Evolutionary conservation across 768 basidiomycete genomes (phyloP).

Genomic region (Piloderma croceum): DNA sequence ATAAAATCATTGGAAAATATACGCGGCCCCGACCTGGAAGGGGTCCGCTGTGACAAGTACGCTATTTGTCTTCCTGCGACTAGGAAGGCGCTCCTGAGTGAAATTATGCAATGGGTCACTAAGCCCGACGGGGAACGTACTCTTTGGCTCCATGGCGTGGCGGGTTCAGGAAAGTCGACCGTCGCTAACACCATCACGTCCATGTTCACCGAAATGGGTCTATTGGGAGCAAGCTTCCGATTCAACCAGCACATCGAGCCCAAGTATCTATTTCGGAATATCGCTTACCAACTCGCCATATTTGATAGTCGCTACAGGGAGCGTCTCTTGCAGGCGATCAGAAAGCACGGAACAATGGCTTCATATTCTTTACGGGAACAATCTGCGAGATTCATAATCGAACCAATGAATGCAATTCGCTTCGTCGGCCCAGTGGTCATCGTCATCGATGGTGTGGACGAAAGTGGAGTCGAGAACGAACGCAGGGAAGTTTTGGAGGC

Average conservation of each 20-base stretch:
- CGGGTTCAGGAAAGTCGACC: slow-evolving; percentile 7
- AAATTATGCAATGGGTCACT: slow-evolving; percentile 2
- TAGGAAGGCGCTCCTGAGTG: slow-evolving; percentile 2
- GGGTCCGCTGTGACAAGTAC: slow-evolving; percentile 3
- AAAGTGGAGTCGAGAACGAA: slow-evolving; percentile 2
- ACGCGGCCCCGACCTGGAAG: slow-evolving; percentile 4
- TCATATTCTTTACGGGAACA: slow-evolving; percentile 3
- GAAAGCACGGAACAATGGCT: slow-evolving; percentile 1
- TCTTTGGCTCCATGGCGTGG: slow-evolving; percentile 5
- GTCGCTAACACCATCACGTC: slow-evolving; percentile 5
- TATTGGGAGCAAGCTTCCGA: slow-evolving; percentile 5
- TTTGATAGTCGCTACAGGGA: slow-evolving; percentile 1
- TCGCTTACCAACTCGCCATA: slow-evolving; percentile 6
- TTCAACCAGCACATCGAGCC: slow-evolving; percentile 4
- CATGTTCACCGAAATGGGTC: too few relatives aligned
- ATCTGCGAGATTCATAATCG: slow-evolving; percentile 2
- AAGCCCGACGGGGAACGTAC: neutral
- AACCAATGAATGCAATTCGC: neutral
- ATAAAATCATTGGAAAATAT: slow-evolving; percentile 1
- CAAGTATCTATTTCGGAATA: slow-evolving; percentile 2
- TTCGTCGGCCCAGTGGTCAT: slow-evolving; percentile 3
- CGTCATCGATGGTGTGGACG: slow-evolving; percentile 7
- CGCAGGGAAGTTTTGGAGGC: slow-evolving; percentile 3
- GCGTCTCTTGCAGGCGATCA: slow-evolving; percentile 3
- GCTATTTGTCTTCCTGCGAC: slow-evolving; percentile 2